phyloP scores from a whole-genome alignment of 352 stramenopile species.

The Pythium angustatum region DNA sequence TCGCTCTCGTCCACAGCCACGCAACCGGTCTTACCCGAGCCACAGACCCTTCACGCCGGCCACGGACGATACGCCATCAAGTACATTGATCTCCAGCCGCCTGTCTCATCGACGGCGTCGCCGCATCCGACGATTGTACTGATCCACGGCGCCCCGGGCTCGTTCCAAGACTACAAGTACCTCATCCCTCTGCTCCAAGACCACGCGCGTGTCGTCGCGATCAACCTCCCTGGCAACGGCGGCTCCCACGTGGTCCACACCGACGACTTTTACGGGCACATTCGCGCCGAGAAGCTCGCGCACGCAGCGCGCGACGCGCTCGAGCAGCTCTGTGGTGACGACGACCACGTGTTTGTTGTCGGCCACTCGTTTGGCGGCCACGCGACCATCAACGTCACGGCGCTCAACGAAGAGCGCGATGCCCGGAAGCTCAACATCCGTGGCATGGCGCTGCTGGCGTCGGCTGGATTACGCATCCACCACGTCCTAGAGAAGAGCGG shows the following conservation, averaged over 20 bases:
- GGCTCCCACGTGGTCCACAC: slow-evolving; percentile 20
- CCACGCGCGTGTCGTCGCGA: slow-evolving; percentile 28
- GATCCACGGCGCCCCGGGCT: slow-evolving; percentile 57
- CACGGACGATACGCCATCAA: slow-evolving; percentile 17
- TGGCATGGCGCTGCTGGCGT: slow-evolving; percentile 32
- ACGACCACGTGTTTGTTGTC: slow-evolving; percentile 29
- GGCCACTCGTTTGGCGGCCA: slow-evolving; percentile 40
- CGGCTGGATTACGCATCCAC: slow-evolving; percentile 40
- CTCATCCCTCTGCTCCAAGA: slow-evolving; percentile 41
- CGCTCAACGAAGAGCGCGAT: slow-evolving; percentile 18
- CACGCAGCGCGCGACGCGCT: slow-evolving; percentile 31
- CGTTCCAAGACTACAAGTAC: slow-evolving; percentile 57
- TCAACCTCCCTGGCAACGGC: slow-evolving; percentile 36
- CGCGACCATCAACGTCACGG: slow-evolving; percentile 31
- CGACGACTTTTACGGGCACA: slow-evolving; percentile 27
- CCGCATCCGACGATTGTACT: slow-evolving; percentile 37
- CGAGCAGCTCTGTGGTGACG: slow-evolving; percentile 21
- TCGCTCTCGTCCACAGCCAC: slow-evolving; percentile 7
- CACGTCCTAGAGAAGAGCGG: slow-evolving; percentile 25
- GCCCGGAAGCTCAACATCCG: slow-evolving; percentile 21
- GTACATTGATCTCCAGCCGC: slow-evolving; percentile 23
- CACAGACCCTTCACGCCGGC: neutral
- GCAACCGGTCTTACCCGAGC: neutral
- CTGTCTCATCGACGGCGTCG: neutral
- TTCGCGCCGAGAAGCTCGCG: slow-evolving; percentile 19